phyloP scores from a whole-genome alignment of 306 rosid species.

The Prunus mira region DNA sequence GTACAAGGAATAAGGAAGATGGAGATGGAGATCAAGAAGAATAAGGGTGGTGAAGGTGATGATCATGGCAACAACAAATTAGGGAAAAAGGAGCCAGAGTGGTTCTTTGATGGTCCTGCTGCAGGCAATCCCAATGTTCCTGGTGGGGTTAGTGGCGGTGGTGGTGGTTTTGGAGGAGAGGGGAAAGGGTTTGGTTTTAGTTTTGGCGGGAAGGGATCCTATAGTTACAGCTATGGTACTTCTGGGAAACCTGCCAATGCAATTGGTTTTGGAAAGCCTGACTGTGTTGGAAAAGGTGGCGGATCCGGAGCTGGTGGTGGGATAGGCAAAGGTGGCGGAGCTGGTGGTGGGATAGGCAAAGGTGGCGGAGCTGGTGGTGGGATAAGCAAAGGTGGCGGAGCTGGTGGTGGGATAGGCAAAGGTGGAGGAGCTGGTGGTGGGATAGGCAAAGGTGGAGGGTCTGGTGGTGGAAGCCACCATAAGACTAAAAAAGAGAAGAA shows the following conservation, averaged over 20 bases:
- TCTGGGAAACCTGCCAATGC: background rate
- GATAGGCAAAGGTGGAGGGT: background rate
- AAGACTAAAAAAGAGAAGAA: background rate
- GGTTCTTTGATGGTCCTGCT: slow-evolving; percentile 27
- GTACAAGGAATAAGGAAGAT: slow-evolving; percentile 39
- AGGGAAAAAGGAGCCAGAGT: slow-evolving; percentile 39
- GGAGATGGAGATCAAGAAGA: slow-evolving; percentile 4
- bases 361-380: background rate
- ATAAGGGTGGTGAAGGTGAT: background rate
- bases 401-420: background rate
- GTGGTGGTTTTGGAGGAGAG: slow-evolving; percentile 18
- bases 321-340: slow-evolving; percentile 7
- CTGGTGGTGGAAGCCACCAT: background rate
- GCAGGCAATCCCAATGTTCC: background rate
- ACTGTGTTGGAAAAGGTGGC: slow-evolving; percentile 19
- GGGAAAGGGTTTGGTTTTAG: slow-evolving; percentile 18
- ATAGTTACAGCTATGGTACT: slow-evolving; percentile 1
- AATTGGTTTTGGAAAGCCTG: slow-evolving; percentile 12
- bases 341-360: background rate
- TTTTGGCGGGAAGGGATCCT: slow-evolving; percentile 7
- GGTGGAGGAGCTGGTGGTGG: background rate
- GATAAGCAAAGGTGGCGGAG: slow-evolving; percentile 1
- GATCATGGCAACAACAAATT: slow-evolving; percentile 9
- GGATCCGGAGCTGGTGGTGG: background rate
- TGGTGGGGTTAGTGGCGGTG: background rate